Conservation (phyloP, 2,329 filamentous ascomycete genomes). For the Metarhizium guizhouense region DNA sequence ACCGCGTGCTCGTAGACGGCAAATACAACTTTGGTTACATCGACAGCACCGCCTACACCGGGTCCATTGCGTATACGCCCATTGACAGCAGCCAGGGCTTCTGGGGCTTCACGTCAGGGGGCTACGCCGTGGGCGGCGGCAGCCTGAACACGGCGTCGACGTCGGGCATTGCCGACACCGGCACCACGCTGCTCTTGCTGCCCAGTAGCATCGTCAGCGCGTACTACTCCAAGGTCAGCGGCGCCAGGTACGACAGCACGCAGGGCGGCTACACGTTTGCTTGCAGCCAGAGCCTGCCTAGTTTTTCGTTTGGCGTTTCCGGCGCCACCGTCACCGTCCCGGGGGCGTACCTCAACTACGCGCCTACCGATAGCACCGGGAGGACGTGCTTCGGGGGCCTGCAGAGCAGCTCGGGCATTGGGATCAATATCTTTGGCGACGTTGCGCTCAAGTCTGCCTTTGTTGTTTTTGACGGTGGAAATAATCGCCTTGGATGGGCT, state of each 20-base stretch:
- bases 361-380: constrained; percentile 29
- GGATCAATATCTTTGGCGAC: constrained; percentile 51
- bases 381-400: constrained; percentile 57
- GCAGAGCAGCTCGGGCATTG: constrained; percentile 40
- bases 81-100: constrained; percentile 55
- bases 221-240: too few relatives aligned
- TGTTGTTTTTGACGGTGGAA: constrained; percentile 47
- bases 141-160: constrained; percentile 26
- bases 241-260: background rate
- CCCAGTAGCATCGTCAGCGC: constrained; percentile 39
- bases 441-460: constrained; percentile 52
- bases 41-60: constrained; percentile 53
- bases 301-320: constrained; percentile 46
- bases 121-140: constrained; percentile 13
- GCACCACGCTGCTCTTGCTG: constrained; percentile 54
- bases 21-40: constrained; percentile 68
- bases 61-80: constrained; percentile 51
- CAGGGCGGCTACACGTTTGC: constrained; percentile 35
- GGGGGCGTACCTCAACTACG: constrained; percentile 43
- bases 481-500: constrained; percentile 23
- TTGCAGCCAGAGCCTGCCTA: constrained; percentile 34
- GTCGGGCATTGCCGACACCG: constrained; percentile 45
- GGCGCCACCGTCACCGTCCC: constrained; percentile 45
- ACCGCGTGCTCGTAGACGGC: constrained; percentile 31
- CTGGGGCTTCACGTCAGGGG: constrained; percentile 36